These are phyloP conservation scores for Fistulifera pelliculosa DNA, from an alignment of 108 stramenopile species.

Conservation along the genomic window DNA sequence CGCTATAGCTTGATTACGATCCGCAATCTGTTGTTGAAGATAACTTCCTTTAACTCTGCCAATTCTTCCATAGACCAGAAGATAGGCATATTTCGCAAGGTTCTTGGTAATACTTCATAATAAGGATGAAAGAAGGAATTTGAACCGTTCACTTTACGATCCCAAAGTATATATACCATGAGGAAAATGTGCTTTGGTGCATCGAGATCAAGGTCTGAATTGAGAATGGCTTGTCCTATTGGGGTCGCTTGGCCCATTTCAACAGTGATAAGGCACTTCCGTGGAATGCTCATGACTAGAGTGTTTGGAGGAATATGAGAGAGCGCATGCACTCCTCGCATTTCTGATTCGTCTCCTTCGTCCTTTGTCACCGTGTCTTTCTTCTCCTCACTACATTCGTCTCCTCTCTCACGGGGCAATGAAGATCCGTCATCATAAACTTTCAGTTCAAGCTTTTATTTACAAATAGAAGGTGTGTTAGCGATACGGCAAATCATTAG, in stretches of 20 bases:
- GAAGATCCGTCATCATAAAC: too few species aligned
- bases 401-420: neutral
- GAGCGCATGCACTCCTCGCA: constrained; percentile 97
- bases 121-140: constrained; percentile 95
- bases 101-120: constrained; percentile 90
- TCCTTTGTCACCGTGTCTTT: neutral
- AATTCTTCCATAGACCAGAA: constrained; percentile 92
- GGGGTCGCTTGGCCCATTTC: constrained; percentile 97
- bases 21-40: constrained; percentile 73
- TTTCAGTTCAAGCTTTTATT: neutral
- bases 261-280: constrained; percentile 94
- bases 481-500: neutral
- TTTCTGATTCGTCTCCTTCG: constrained; percentile 42
- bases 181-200: constrained; percentile 99
- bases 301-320: constrained; percentile 73
- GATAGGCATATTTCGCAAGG: constrained; percentile 93
- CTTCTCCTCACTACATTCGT: neutral
- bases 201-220: constrained; percentile 80
- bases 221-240: constrained; percentile 75
- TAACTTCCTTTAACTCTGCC: constrained; percentile 78
- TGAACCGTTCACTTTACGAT: constrained; percentile 66
- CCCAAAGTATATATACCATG: constrained; percentile 94
- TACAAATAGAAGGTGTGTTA: neutral
- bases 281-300: constrained; percentile 78
- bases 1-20: constrained; percentile 78